A percentile compares a stretch with the other conserved stretches of the same genome.
phyloP scores from a whole-genome alignment of 306 rosid species.

The Cucumis cinereus region DNA sequence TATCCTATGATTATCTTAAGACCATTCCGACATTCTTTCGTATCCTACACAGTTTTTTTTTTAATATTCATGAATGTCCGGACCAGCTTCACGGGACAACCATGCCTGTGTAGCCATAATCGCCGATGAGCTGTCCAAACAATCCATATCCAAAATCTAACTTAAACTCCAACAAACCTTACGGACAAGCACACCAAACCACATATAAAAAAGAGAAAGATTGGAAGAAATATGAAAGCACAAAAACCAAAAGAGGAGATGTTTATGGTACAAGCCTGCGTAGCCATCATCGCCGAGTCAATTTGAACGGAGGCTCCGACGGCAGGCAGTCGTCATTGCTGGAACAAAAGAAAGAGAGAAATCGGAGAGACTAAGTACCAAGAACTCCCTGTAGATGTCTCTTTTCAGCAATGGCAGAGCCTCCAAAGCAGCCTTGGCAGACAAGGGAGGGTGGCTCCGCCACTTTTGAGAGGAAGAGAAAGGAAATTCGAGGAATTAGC shows the following conservation, averaged over 20 bases:
- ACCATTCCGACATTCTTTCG: background rate
- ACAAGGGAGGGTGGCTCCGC: constrained; percentile 2
- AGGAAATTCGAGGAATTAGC: background rate
- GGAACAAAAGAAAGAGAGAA: constrained; percentile 3
- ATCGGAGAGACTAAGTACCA: background rate
- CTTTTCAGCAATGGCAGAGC: background rate
- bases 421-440: background rate
- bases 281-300: constrained; percentile 25
- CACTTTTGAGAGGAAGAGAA: background rate
- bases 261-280: constrained; percentile 19
- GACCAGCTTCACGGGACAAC: too few species aligned
- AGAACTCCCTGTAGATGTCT: background rate
- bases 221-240: background rate
- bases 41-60: background rate
- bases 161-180: background rate
- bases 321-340: constrained; percentile 42
- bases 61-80: too few species aligned
- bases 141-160: background rate
- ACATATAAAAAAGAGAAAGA: background rate
- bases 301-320: constrained; percentile 19
- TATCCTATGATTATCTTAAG: too few species aligned
- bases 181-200: background rate
- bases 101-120: too few species aligned
- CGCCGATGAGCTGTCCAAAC: background rate
- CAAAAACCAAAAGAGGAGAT: background rate